Percentiles rank a stretch among this genome's conserved stretches.
These are phyloP conservation scores for Ballota nigra DNA, from an alignment of 257 asterid species.

Conservation along the genomic window DNA sequence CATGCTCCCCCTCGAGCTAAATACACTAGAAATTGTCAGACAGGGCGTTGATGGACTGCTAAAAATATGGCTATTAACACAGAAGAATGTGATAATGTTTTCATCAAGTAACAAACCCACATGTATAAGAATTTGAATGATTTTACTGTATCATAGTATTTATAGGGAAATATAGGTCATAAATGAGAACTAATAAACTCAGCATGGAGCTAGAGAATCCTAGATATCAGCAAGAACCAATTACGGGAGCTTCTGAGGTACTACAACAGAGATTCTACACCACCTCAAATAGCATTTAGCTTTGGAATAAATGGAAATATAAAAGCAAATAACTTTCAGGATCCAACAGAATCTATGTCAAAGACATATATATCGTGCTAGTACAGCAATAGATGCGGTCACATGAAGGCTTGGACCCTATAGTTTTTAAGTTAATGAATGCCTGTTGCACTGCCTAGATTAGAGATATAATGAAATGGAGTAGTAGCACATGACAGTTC, in stretches of 20 bases:
- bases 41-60: not conserved
- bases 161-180: not conserved
- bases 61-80: not conserved
- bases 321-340: no score
- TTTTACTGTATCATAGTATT: not conserved
- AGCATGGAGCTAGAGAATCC: not conserved
- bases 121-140: not conserved
- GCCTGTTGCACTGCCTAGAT: no score
- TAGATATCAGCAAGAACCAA: not conserved
- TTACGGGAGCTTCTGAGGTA: not conserved
- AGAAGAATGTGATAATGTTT: not conserved
- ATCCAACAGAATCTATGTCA: no score
- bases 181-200: not conserved
- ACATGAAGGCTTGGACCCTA: no score
- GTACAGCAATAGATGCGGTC: no score
- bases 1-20: conserved; percentile 81
- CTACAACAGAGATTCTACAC: not conserved
- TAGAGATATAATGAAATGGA: no score
- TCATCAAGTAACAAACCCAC: not conserved
- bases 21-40: conserved; percentile 10
- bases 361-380: no score
- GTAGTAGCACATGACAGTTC: no score
- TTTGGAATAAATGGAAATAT: no score
- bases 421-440: no score
- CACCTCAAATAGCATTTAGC: not conserved